Conservation (phyloP, 2,329 filamentous ascomycete genomes). For the Fusarium gaditjirri region DNA sequence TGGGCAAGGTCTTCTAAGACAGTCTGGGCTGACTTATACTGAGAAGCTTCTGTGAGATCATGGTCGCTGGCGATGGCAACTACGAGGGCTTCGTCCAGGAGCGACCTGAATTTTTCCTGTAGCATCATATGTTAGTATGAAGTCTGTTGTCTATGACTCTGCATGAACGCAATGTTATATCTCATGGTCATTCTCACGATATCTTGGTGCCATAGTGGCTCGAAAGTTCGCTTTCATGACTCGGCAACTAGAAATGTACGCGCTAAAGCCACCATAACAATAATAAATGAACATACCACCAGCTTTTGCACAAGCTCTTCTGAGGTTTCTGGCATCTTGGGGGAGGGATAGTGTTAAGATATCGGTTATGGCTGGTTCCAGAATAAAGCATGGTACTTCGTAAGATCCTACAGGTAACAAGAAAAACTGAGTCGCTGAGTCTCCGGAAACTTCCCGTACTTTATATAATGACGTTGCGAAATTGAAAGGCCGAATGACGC, state of each 20-base stretch:
- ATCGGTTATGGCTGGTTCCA: conserved; percentile 17
- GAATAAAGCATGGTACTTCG: conserved; percentile 38
- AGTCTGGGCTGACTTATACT: conserved; percentile 65
- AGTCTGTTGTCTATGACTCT: not conserved
- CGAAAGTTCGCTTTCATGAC: not conserved
- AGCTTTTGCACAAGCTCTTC: conserved; percentile 43
- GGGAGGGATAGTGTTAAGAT: conserved; percentile 23
- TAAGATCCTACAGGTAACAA: not conserved
- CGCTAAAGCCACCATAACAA: not conserved
- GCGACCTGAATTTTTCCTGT: conserved; percentile 77
- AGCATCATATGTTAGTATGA: conserved; percentile 13
- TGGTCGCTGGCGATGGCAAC: conserved; percentile 81
- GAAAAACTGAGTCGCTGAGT: not conserved
- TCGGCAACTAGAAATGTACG: not conserved
- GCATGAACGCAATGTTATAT: not conserved
- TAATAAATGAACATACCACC: conserved; percentile 43
- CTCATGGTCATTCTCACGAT: not conserved
- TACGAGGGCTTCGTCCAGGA: conserved; percentile 81
- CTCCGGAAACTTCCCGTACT: not conserved
- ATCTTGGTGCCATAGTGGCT: conserved; percentile 3
- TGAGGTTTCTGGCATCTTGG: conserved; percentile 41
- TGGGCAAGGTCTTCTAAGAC: conserved; percentile 74
- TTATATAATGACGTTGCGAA: conserved; percentile 7
- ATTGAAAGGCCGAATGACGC: conserved; percentile 28
- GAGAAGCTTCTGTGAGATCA: conserved; percentile 65